Percentiles rank a stretch among this genome's conserved stretches.
These are phyloP conservation scores for Solanum bulbocastanum DNA, from an alignment of 257 asterid species.

Conservation along the genomic window DNA sequence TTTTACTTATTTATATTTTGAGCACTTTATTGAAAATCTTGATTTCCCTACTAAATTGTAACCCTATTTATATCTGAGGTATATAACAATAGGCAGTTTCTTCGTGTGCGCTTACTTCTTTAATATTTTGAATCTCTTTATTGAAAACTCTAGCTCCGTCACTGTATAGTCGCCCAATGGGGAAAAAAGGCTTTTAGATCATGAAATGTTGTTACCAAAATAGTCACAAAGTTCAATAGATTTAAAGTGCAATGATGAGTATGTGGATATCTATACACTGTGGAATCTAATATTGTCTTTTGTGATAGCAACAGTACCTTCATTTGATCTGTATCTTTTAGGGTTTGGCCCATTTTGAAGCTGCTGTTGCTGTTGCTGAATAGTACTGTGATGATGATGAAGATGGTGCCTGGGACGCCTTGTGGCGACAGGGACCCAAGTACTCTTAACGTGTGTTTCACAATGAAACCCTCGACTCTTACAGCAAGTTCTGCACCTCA, in stretches of 20 bases:
- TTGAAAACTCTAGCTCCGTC: not conserved
- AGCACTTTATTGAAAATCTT: not conserved
- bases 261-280: not conserved
- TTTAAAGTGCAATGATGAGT: not conserved
- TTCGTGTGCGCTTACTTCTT: not conserved
- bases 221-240: not conserved
- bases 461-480: conserved; percentile 61
- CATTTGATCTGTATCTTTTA: conserved; percentile 46
- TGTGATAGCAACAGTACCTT: conserved; percentile 16
- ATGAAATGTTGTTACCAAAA: not conserved
- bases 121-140: too few species aligned
- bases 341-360: conserved; percentile 30
- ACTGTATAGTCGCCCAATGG: not conserved
- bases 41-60: not conserved
- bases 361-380: conserved; percentile 12
- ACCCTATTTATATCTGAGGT: not conserved
- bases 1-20: not conserved
- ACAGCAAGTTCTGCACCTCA: conserved; percentile 72
- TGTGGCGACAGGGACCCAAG: conserved; percentile 61
- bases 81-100: not conserved
- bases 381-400: conserved; percentile 6
- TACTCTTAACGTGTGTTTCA: conserved; percentile 71
- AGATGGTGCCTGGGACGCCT: conserved; percentile 35
- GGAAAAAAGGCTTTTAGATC: not conserved
- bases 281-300: not conserved